Conservation (phyloP, 345 rosid genomes). For the Erodium maritimum region DNA sequence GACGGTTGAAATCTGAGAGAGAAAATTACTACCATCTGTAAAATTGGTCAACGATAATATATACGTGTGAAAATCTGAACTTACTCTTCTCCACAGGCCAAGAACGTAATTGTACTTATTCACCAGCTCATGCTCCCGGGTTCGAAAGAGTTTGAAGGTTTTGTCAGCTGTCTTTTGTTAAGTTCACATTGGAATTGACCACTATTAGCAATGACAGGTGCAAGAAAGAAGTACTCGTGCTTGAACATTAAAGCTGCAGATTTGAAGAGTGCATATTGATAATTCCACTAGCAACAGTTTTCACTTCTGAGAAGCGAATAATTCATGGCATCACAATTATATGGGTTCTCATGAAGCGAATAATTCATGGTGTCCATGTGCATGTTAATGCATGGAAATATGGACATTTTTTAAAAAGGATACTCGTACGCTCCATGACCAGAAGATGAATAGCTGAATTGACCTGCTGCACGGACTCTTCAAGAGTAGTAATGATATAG, state of each 20-base stretch:
- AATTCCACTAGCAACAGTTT: not conserved
- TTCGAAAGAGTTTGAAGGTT: constrained; percentile 50
- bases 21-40: not conserved
- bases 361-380: not conserved
- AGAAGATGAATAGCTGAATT: constrained; percentile 77
- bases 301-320: not conserved
- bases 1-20: constrained; percentile 50
- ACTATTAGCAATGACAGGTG: not conserved
- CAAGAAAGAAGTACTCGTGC: not conserved
- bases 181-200: constrained; percentile 13
- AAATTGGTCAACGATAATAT: not conserved
- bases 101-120: constrained; percentile 74
- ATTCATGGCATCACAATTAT: not conserved
- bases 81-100: constrained; percentile 89
- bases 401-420: constrained; percentile 33
- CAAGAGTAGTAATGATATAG: constrained; percentile 76
- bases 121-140: constrained; percentile 67
- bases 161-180: constrained; percentile 58
- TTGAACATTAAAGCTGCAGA: not conserved
- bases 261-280: not conserved
- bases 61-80: constrained; percentile 11
- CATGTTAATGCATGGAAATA: not conserved
- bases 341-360: too few relatives aligned
- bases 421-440: constrained; percentile 82
- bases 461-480: constrained; percentile 72